Conservation (phyloP, 2,329 filamentous ascomycete species). For the Leptosphaerulina australis region DNA sequence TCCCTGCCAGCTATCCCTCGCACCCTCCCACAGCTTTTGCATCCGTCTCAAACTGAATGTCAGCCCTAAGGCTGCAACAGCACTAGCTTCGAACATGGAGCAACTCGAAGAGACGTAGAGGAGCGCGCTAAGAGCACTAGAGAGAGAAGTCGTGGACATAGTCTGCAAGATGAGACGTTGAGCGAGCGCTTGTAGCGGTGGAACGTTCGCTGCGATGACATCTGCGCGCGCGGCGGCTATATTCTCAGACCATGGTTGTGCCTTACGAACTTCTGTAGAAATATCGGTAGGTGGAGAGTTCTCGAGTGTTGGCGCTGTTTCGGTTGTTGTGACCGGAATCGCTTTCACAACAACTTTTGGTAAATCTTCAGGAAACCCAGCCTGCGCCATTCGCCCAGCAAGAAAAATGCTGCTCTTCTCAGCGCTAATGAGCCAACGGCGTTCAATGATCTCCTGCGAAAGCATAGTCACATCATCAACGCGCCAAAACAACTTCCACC, state of each 20-base stretch:
- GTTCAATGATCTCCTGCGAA: conserved; percentile 75
- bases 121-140: conserved; percentile 60
- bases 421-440: conserved; percentile 76
- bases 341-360: conserved; percentile 6
- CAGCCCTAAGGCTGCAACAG: conserved; percentile 63
- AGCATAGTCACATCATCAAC: conserved; percentile 91
- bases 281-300: conserved; percentile 27
- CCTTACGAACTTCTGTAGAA: conserved; percentile 34
- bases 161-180: conserved; percentile 70
- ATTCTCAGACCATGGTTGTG: conserved; percentile 71
- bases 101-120: conserved; percentile 61
- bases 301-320: conserved; percentile 28
- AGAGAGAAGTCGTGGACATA: conserved; percentile 69
- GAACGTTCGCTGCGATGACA: conserved; percentile 51
- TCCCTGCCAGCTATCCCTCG: conserved; percentile 58
- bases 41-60: conserved; percentile 63
- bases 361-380: conserved; percentile 55
- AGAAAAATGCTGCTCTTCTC: conserved; percentile 85
- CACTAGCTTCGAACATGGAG: conserved; percentile 62
- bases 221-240: conserved; percentile 71
- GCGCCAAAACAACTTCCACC: conserved; percentile 96
- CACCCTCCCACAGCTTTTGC: conserved; percentile 64
- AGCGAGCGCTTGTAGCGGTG: conserved; percentile 53
- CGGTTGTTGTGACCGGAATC: conserved; percentile 22
- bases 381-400: conserved; percentile 74